Percentiles rank a stretch among this genome's conserved stretches.
Conservation (phyloP, 495 filamentous ascomycete species). For the Bacidia gigantensis region DNA sequence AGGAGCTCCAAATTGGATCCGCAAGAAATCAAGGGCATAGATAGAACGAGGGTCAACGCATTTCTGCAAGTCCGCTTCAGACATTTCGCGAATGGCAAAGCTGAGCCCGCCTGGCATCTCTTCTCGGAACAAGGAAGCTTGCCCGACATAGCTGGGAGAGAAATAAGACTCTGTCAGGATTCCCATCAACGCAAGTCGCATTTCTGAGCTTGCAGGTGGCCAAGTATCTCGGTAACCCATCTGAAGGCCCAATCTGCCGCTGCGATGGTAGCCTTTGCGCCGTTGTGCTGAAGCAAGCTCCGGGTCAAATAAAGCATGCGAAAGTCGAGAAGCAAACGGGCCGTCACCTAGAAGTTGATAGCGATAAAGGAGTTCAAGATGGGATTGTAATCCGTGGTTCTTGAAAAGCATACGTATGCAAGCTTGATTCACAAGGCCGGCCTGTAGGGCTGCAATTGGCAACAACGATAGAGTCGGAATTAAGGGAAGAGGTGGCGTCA, state of each 20-base stretch:
- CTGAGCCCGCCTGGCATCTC: constrained; percentile 69
- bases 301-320: constrained; percentile 72
- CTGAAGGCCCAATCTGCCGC: constrained; percentile 67
- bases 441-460: constrained; percentile 59
- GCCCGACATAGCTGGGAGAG: constrained; percentile 17
- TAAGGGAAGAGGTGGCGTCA: constrained; percentile 43
- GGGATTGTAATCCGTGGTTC: constrained; percentile 55
- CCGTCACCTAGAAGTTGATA: constrained; percentile 80
- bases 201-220: constrained; percentile 87
- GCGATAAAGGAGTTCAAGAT: constrained; percentile 60
- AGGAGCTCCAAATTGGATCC: constrained; percentile 72
- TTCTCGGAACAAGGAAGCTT: constrained; percentile 21
- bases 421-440: constrained; percentile 58
- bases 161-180: constrained; percentile 64
- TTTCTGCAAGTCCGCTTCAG: constrained; percentile 56
- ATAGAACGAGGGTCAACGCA: constrained; percentile 68
- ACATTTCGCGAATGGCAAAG: constrained; percentile 76
- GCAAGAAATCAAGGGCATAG: constrained; percentile 81
- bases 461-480: constrained; percentile 62
- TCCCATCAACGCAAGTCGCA: constrained; percentile 77
- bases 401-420: constrained; percentile 71
- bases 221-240: constrained; percentile 64
- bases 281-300: constrained; percentile 72
- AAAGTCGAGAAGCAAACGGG: constrained; percentile 62
- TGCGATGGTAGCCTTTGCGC: constrained; percentile 48